phyloP scores from a whole-genome alignment of 495 filamentous ascomycete species.

The Eremomyces bilateralis region DNA sequence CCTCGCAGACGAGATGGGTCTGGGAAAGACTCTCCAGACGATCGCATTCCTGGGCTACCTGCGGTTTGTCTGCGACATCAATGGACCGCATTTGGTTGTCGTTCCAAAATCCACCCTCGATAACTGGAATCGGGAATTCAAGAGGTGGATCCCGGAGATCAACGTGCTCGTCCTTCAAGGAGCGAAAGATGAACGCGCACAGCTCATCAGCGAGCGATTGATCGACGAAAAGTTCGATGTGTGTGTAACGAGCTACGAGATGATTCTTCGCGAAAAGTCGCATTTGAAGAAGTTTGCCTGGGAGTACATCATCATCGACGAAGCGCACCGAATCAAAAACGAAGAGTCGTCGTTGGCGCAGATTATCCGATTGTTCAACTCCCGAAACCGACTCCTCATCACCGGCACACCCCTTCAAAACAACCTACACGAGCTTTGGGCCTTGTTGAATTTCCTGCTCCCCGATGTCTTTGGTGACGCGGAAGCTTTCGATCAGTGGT shows the following conservation, averaged over 20 bases:
- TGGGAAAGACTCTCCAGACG: conserved; percentile 88
- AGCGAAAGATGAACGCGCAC: conserved; percentile 76
- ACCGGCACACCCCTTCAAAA: conserved; percentile 97
- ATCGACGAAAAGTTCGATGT: conserved; percentile 84
- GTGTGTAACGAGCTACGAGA: conserved; percentile 89
- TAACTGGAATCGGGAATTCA: conserved; percentile 94
- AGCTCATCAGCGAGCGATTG: conserved; percentile 75
- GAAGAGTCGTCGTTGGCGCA: conserved; percentile 94
- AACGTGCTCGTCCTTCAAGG: conserved; percentile 89
- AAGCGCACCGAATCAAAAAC: conserved; percentile 98
- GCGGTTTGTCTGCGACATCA: conserved; percentile 67
- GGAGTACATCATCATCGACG: conserved; percentile 99
- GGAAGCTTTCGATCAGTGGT: conserved; percentile 98
- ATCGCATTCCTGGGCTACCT: conserved; percentile 85
- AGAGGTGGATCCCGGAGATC: conserved; percentile 84
- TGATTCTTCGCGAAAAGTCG: conserved; percentile 87
- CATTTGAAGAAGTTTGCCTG: conserved; percentile 95
- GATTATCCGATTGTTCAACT: conserved; percentile 93
- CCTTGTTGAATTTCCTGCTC: conserved; percentile 84
- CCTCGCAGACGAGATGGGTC: conserved; percentile 90
- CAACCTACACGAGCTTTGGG: conserved; percentile 98
- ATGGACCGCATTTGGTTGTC: conserved; percentile 78
- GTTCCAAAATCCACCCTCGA: conserved; percentile 97
- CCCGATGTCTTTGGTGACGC: conserved; percentile 96
- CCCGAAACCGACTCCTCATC: conserved; percentile 82